Percentiles rank a stretch among this genome's conserved stretches.
Conservation (phyloP, 805 yeast genomes). For the Saturnispora dispora region DNA sequence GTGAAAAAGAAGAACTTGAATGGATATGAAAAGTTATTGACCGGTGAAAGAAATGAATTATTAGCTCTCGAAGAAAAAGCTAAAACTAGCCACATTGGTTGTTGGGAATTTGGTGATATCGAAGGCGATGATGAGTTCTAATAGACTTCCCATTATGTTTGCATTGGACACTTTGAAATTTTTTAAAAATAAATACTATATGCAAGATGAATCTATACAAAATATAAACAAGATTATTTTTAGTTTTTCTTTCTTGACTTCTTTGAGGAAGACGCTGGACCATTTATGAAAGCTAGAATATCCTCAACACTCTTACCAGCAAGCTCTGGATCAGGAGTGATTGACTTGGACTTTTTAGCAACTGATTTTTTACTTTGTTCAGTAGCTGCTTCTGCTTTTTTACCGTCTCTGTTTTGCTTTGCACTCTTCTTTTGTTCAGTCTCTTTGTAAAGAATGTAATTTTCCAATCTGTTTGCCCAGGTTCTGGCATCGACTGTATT, state of each 20-base stretch:
- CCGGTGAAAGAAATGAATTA: conserved; percentile 32
- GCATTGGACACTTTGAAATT: background rate
- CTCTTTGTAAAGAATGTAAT: conserved; percentile 31
- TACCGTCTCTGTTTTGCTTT: conserved; percentile 18
- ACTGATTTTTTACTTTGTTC: conserved; percentile 18
- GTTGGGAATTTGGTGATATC: conserved; percentile 73
- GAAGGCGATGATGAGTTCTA: conserved; percentile 40
- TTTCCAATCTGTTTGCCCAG: conserved; percentile 51
- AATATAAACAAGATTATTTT: conserved; percentile 12
- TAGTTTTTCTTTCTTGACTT: conserved; percentile 21
- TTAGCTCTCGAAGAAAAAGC: conserved; percentile 40
- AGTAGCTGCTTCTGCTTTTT: conserved; percentile 14
- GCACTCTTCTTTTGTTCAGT: conserved; percentile 15
- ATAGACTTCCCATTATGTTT: background rate
- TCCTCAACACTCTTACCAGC: conserved; percentile 65
- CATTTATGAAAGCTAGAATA: conserved; percentile 62
- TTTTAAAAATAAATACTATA: conserved; percentile 2
- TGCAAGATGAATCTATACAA: conserved; percentile 2
- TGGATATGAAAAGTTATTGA: conserved; percentile 30
- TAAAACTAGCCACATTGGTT: conserved; percentile 43
- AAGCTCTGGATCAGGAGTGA: conserved; percentile 41
- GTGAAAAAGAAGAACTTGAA: conserved; percentile 33
- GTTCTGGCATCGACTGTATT: conserved; percentile 58
- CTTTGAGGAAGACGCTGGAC: conserved; percentile 30
- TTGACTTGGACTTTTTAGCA: conserved; percentile 27